These are phyloP conservation scores for Penicillium arizonense DNA, from an alignment of 495 filamentous ascomycete genomes.

Conservation along the genomic window DNA sequence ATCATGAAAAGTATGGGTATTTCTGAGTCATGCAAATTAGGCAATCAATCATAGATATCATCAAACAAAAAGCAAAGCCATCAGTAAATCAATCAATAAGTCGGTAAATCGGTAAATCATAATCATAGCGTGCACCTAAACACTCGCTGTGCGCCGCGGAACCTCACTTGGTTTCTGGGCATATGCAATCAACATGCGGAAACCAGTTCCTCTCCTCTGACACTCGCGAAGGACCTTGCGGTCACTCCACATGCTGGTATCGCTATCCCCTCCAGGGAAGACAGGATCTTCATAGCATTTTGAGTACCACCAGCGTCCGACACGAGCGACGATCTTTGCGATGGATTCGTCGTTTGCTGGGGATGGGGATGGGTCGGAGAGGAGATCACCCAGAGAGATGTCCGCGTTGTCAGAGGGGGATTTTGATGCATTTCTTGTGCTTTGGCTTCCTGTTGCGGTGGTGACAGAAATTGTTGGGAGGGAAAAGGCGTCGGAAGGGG, in stretches of 20 bases:
- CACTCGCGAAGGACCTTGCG: slow-evolving; percentile 76
- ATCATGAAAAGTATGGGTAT: slow-evolving; percentile 6
- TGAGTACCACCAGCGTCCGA: slow-evolving; percentile 96
- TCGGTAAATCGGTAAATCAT: no score
- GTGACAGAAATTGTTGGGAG: slow-evolving; percentile 26
- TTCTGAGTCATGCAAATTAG: background rate
- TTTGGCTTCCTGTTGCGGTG: slow-evolving; percentile 20
- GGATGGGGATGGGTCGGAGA: slow-evolving; percentile 55
- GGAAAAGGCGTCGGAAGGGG: slow-evolving; percentile 29
- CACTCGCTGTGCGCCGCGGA: slow-evolving; percentile 57
- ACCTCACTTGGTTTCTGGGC: slow-evolving; percentile 73
- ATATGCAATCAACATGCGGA: slow-evolving; percentile 88
- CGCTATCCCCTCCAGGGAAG: slow-evolving; percentile 45
- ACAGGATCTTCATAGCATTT: slow-evolving; percentile 80
- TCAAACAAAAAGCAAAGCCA: background rate
- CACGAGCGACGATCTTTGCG: slow-evolving; percentile 84
- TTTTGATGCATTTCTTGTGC: slow-evolving; percentile 21
- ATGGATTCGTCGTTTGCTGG: slow-evolving; percentile 72
- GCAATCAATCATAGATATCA: slow-evolving; percentile 5
- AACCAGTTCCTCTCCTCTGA: slow-evolving; percentile 78
- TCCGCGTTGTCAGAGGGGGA: slow-evolving; percentile 47
- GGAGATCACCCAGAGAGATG: slow-evolving; percentile 65
- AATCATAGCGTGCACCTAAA: slow-evolving; percentile 25
- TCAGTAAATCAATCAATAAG: background rate
- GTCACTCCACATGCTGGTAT: slow-evolving; percentile 78